Evolutionary conservation across 1,284 basidiomycete genomes (phyloP).

Genomic region (Exsudoporus floridanus): DNA sequence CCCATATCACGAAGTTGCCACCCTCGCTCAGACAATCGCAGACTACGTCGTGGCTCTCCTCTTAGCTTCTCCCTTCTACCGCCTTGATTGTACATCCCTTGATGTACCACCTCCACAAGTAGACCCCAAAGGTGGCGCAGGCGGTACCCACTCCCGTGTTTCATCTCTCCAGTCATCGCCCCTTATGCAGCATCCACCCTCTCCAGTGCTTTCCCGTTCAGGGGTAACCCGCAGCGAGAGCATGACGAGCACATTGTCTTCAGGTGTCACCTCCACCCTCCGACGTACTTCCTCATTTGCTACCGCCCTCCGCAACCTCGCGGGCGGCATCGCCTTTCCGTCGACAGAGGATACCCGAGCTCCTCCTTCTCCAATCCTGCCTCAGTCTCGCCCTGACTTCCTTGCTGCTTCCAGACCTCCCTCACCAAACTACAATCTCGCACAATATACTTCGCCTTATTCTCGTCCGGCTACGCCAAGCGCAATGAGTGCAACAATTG

Average conservation of each 20-base stretch:
- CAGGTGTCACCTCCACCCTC: slow-evolving; percentile 62
- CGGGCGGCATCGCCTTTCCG: slow-evolving; percentile 70
- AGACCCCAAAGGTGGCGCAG: slow-evolving; percentile 28
- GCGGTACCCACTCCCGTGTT: slow-evolving; percentile 47
- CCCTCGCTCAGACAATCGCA: slow-evolving; percentile 86
- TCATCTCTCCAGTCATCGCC: slow-evolving; percentile 51
- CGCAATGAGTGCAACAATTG: slow-evolving; percentile 20
- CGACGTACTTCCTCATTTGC: slow-evolving; percentile 84
- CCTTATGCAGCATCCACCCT: slow-evolving; percentile 36
- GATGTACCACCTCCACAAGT: slow-evolving; percentile 45
- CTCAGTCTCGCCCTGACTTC: slow-evolving; percentile 35
- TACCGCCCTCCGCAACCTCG: slow-evolving; percentile 75
- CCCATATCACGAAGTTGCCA: slow-evolving; percentile 89
- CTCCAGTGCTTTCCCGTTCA: slow-evolving; percentile 46
- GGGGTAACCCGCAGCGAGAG: slow-evolving; percentile 59
- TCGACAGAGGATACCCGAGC: slow-evolving; percentile 51
- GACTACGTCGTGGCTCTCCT: slow-evolving; percentile 92
- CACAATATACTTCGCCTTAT: slow-evolving; percentile 76
- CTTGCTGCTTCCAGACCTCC: slow-evolving; percentile 63
- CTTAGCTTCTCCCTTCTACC: slow-evolving; percentile 82
- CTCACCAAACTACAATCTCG: slow-evolving; percentile 73
- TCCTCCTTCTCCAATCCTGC: slow-evolving; percentile 42
- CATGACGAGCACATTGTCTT: slow-evolving; percentile 56
- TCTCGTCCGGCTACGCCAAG: slow-evolving; percentile 49
- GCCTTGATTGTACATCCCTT: slow-evolving; percentile 66